Evolutionary conservation across 768 basidiomycete genomes (phyloP), one percentile per base, ranked within the genome.

Genomic region (Termitomyces sp.): DNA sequence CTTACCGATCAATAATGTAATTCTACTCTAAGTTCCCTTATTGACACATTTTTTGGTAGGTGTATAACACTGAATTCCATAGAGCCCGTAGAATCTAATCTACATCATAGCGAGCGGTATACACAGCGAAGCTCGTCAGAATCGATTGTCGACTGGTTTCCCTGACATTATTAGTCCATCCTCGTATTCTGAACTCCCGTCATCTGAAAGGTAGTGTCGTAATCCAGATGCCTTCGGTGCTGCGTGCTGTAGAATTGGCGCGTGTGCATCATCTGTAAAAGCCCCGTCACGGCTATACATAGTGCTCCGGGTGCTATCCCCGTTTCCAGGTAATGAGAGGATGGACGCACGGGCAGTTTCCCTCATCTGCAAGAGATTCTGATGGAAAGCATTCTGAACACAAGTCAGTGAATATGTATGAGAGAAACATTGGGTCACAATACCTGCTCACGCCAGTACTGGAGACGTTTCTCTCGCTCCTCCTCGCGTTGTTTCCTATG

Each of bases 401-500:
- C n/a, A 19, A 46, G 51, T 42, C n/a, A 23, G n/a, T 19, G 14
- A 14, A 45, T 45, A 39, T 52, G 27, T 44, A 11, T 11, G 7
- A n/a, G 17, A 25, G 16, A 9, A 16, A n/a, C 10, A n/a, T 19
- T 28, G 23, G 16, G 19, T 23, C 14, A 58, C 14, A 63, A 49
- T 60, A 84, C 87, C 79, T 92, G 91, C 74, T 94, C 92, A 62
- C 86, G 85, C 87, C 92, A 94, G 72, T 94, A 94, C 67, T 92
- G 90, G 42, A 85, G 73, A 61, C 92, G 86, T 70, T 88, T 92
- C 72, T 89, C 86, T 45, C 89, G 86, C 64, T 94, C 91, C 56
- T 75, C 70, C 41, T 85, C 85, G 62, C 92, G 83, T 61, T 88
- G 81, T 61, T 83, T 81, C 39, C 85, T 75, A 63, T 94, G 91